Evolutionary conservation across 352 stramenopile species (phyloP), one percentile per base, ranked within the genome.

Genomic region (Phytophthora macrochlamydospora): DNA sequence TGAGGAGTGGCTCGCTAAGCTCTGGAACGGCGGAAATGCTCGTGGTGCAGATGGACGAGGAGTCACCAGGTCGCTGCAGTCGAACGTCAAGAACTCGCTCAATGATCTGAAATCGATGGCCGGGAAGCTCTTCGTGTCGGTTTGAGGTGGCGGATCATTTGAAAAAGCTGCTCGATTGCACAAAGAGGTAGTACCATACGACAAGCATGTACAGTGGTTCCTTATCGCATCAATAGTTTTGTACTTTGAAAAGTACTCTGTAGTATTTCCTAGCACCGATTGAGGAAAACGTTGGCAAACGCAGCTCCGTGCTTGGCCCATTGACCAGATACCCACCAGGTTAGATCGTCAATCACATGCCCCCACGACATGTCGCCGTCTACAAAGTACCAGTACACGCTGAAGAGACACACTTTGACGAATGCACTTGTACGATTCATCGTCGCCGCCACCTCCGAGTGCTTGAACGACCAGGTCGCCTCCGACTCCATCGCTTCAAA

Each of bases 1-100:
- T 52, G 81, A 93, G 58, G 78, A 85, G 33, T 93, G 82, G 85
- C 69, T 93, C 35, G 61, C 67, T 37, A 84, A 79, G 64, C 52
- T 93, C 42, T 91, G 82, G 72, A 75, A 72, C 31, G 71, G 72
- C 30, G 69, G 71, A 14, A 66, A 65, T 31, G 69, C 62, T 44
- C 48, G 44, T 4, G 13, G 18, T n/a, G 55, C 38, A 45, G 56
- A 52, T 30, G 54, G 55, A 42, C 65, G 67, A 51, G 45, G 45
- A 28, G 38, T 67, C 1, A 59, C 53, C 52, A 62, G 71, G 42
- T 67, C 69, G 45, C 53, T 87, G 35, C 73, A 83, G 58, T 70
- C 62, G 8, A 83, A 83, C 55, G 79, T 89, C 37, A 83, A 79
- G 62, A 86, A 78, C 45, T 85, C 79, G 44, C 62, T 89, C 42